Conservation (phyloP, 179 eudicot genomes). For the Vitellaria paradoxa region DNA sequence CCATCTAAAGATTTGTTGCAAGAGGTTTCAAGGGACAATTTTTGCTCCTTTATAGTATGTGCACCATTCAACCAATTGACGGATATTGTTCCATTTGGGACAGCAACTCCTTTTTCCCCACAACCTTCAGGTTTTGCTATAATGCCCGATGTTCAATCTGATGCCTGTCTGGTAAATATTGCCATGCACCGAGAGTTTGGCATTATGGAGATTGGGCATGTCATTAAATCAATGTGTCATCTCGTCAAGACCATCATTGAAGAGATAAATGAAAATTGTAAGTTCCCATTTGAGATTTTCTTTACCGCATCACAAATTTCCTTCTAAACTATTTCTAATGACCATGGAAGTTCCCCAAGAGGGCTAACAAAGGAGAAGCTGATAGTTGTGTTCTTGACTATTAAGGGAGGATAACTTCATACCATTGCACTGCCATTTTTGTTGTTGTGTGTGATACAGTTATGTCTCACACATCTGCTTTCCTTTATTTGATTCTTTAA, state of each 20-base stretch:
- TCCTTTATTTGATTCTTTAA: too few species aligned
- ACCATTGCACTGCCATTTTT: too few species aligned
- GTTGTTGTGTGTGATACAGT: too few species aligned
- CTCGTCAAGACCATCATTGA: not conserved
- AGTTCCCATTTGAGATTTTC: not conserved
- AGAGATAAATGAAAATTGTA: not conserved
- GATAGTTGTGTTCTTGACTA: too few species aligned
- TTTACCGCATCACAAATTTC: too few species aligned
- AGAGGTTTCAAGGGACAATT: not conserved
- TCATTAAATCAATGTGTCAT: not conserved
- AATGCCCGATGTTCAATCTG: not conserved
- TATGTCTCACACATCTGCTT: too few species aligned
- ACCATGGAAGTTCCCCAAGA: too few species aligned
- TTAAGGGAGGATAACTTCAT: too few species aligned
- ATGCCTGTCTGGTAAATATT: not conserved
- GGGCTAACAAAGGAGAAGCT: too few species aligned
- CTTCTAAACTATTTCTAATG: too few species aligned
- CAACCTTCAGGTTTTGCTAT: conserved; percentile 1
- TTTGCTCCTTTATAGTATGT: not conserved
- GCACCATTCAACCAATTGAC: not conserved
- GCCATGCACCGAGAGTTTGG: not conserved
- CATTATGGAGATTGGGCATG: not conserved
- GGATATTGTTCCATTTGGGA: not conserved
- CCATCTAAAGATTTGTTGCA: not conserved
- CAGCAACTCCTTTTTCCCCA: not conserved